These are phyloP conservation scores for Boletus mariae DNA, from an alignment of 1,284 basidiomycete genomes.

Conservation along the genomic window DNA sequence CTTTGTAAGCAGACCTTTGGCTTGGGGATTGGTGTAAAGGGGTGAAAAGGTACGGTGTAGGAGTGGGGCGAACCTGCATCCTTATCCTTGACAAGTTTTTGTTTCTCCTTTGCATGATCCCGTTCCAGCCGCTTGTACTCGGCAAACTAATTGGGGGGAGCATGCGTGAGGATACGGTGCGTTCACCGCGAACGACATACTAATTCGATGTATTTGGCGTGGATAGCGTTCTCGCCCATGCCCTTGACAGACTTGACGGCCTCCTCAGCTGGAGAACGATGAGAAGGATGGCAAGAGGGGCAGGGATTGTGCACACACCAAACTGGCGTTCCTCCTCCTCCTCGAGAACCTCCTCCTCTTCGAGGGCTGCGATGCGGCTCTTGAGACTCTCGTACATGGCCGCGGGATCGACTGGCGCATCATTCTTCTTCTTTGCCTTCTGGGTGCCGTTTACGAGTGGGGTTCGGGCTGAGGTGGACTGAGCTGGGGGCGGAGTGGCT, in stretches of 20 bases:
- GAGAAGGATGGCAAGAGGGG: slow-evolving; percentile 8
- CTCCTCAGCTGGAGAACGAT: slow-evolving; percentile 60
- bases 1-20: slow-evolving; percentile 78
- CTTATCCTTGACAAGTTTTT: slow-evolving; percentile 82
- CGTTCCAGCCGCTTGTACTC: slow-evolving; percentile 78
- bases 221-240: slow-evolving; percentile 72
- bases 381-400: slow-evolving; percentile 82
- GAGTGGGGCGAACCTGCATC: slow-evolving; percentile 59
- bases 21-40: slow-evolving; percentile 37
- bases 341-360: slow-evolving; percentile 78
- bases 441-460: slow-evolving; percentile 41
- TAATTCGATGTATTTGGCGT: slow-evolving; percentile 80
- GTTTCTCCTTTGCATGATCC: slow-evolving; percentile 83
- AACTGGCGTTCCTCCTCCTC: slow-evolving; percentile 77
- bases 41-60: slow-evolving; percentile 8
- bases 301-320: slow-evolving; percentile 44
- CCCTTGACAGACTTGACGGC: slow-evolving; percentile 78
- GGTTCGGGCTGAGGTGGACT: slow-evolving; percentile 26
- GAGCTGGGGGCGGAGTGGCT: slow-evolving; percentile 41
- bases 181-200: slow-evolving; percentile 40
- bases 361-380: slow-evolving; percentile 78
- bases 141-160: slow-evolving; percentile 57
- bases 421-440: slow-evolving; percentile 67
- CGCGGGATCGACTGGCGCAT: slow-evolving; percentile 69
- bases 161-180: slow-evolving; percentile 15